A percentile compares a stretch with the other conserved stretches of the same genome.
Conservation (phyloP, 2,329 filamentous ascomycete species). For the Shiraia sp. region DNA sequence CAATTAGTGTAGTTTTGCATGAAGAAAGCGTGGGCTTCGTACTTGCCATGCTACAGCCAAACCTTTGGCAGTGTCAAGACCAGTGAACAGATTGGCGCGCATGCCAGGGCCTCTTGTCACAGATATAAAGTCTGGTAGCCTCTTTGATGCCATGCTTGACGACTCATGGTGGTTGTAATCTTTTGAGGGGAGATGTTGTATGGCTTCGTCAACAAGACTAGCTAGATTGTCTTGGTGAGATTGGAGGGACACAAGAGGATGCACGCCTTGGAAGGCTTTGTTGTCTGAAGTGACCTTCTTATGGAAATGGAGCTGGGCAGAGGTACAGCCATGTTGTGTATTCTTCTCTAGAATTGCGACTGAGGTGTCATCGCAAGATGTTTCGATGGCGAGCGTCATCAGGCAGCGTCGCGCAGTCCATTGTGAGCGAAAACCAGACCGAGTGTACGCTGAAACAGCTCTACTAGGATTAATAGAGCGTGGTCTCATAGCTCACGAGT, state of each 20-base stretch:
- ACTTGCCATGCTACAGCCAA: constrained; percentile 77
- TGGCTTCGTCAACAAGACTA: constrained; percentile 66
- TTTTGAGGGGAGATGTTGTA: constrained; percentile 56
- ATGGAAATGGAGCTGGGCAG: constrained; percentile 73
- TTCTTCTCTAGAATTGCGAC: constrained; percentile 76
- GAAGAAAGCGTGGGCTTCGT: constrained; percentile 2
- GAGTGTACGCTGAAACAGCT: constrained; percentile 9
- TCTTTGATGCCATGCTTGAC: constrained; percentile 8
- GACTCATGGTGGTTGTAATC: background rate
- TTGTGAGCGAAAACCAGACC: constrained; percentile 4
- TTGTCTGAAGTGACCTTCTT: constrained; percentile 82
- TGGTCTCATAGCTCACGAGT: constrained; percentile 22
- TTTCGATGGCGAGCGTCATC: constrained; percentile 72
- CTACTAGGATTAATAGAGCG: constrained; percentile 7
- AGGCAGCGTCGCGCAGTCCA: constrained; percentile 27
- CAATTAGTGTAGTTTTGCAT: constrained; percentile 2
- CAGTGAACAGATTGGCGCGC: constrained; percentile 74
- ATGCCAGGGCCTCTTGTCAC: constrained; percentile 92
- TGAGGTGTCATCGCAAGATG: constrained; percentile 90
- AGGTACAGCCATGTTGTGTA: constrained; percentile 5
- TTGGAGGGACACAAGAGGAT: constrained; percentile 73
- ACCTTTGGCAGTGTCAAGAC: constrained; percentile 84
- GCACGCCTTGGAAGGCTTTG: constrained; percentile 73
- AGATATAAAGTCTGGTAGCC: constrained; percentile 78
- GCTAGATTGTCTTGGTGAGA: constrained; percentile 76